These are phyloP conservation scores for Magnusiomyces paraingens DNA, from an alignment of 1,139 yeast genomes.

Conservation along the genomic window DNA sequence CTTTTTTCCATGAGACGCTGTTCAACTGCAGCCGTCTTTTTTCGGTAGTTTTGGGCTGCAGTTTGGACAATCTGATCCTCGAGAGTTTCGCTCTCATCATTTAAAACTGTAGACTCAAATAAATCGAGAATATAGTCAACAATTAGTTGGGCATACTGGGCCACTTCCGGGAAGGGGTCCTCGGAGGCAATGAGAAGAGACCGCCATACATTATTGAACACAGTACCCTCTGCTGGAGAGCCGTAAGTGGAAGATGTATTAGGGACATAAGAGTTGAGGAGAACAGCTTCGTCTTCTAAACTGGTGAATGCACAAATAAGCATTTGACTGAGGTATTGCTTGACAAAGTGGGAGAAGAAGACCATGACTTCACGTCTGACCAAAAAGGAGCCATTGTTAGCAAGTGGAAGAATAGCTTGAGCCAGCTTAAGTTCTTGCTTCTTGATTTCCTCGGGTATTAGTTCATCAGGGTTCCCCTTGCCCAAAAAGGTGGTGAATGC, in stretches of 20 bases:
- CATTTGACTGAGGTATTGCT: slow-evolving; percentile 66
- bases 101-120: slow-evolving; percentile 57
- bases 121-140: slow-evolving; percentile 68
- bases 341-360: slow-evolving; percentile 68
- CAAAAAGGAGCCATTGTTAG: slow-evolving; percentile 84
- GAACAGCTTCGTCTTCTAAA: slow-evolving; percentile 69
- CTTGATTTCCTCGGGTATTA: slow-evolving; percentile 30
- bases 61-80: slow-evolving; percentile 13
- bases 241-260: slow-evolving; percentile 46
- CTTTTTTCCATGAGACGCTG: neutral
- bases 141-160: slow-evolving; percentile 62
- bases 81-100: slow-evolving; percentile 20
- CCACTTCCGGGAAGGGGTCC: slow-evolving; percentile 86
- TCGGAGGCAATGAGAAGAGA: slow-evolving; percentile 72
- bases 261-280: slow-evolving; percentile 43
- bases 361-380: slow-evolving; percentile 81
- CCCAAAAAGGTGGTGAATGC: slow-evolving; percentile 70
- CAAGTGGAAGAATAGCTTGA: slow-evolving; percentile 40
- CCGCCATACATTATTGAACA: slow-evolving; percentile 86
- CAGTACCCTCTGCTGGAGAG: slow-evolving; percentile 45
- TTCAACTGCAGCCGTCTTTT: neutral
- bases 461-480: slow-evolving; percentile 30
- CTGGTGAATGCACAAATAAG: slow-evolving; percentile 84
- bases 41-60: neutral
- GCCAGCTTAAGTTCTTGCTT: slow-evolving; percentile 41